Conservation (phyloP, 73 alveolate species). For the Blepharisma japonicum region DNA sequence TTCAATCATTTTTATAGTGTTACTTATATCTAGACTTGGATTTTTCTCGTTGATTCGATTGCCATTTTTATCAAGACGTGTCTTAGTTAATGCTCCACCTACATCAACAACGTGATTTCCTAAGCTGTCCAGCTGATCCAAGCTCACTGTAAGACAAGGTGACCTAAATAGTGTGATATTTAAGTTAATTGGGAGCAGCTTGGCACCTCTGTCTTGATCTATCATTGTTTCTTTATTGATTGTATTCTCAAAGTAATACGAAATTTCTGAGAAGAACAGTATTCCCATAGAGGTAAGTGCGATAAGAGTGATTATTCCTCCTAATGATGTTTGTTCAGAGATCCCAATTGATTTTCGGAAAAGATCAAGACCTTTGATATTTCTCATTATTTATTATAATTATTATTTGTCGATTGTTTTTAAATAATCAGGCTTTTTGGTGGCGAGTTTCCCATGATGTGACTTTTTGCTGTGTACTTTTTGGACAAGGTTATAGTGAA, state of each 20-base stretch:
- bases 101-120: conserved; percentile 87
- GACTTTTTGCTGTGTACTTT: conserved; percentile 43
- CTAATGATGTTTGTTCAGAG: conserved; percentile 82
- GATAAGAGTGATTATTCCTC: conserved; percentile 82
- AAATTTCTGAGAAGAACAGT: conserved; percentile 79
- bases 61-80: conserved; percentile 58
- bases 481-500: conserved; percentile 42
- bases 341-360: conserved; percentile 11
- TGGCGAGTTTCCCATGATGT: conserved; percentile 32
- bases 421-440: conserved; percentile 36
- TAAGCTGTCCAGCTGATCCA: conserved; percentile 88
- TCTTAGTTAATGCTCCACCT: conserved; percentile 69
- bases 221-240: conserved; percentile 77
- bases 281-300: conserved; percentile 61
- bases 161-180: conserved; percentile 76
- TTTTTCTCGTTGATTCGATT: conserved; percentile 58
- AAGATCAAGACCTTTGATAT: neutral
- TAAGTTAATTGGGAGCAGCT: conserved; percentile 74
- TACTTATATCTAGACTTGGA: conserved; percentile 24
- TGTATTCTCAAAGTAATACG: conserved; percentile 59
- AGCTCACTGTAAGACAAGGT: conserved; percentile 89
- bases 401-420: conserved; percentile 31
- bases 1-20: conserved; percentile 35
- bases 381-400: neutral
- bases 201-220: conserved; percentile 78